Percentiles rank a stretch among this genome's conserved stretches.
phyloP scores from a whole-genome alignment of 2,329 filamentous ascomycete genomes.

The Talaromyces piceae region DNA sequence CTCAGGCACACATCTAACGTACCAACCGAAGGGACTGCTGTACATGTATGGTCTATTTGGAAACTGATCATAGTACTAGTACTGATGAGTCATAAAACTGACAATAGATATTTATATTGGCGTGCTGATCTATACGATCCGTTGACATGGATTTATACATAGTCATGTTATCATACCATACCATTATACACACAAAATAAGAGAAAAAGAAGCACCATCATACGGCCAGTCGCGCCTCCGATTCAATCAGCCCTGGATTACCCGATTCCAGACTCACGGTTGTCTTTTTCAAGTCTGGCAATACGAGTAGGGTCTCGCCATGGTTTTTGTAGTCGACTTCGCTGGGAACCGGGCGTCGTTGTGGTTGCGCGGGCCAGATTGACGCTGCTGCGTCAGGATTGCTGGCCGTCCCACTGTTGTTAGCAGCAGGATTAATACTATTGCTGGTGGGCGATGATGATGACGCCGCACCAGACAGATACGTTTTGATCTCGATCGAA shows the following conservation, averaged over 20 bases:
- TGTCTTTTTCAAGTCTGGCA: constrained; percentile 62
- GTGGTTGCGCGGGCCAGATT: constrained; percentile 13
- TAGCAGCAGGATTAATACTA: neutral
- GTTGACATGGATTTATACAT: neutral
- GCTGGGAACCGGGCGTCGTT: constrained; percentile 44
- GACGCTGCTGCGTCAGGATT: neutral
- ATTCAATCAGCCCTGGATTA: constrained; percentile 11
- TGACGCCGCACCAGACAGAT: constrained; percentile 31
- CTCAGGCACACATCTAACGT: too few relatives aligned
- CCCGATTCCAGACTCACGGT: constrained; percentile 48
- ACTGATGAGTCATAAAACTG: too few relatives aligned
- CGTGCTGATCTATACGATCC: neutral
- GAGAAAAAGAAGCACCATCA: neutral
- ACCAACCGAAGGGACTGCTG: too few relatives aligned
- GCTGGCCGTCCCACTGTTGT: neutral
- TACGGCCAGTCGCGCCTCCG: constrained; percentile 6
- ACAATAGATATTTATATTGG: constrained; percentile 1
- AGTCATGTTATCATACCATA: neutral
- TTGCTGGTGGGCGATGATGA: constrained; percentile 20
- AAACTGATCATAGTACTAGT: too few relatives aligned
- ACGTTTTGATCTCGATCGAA: constrained; percentile 64
- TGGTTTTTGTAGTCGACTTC: constrained; percentile 76
- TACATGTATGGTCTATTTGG: too few relatives aligned
- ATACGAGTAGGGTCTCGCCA: constrained; percentile 68
- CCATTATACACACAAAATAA: neutral